Base-by-base conservation (phyloP, 257 asterid species). In the Nicotiana sylvestris region DNA sequence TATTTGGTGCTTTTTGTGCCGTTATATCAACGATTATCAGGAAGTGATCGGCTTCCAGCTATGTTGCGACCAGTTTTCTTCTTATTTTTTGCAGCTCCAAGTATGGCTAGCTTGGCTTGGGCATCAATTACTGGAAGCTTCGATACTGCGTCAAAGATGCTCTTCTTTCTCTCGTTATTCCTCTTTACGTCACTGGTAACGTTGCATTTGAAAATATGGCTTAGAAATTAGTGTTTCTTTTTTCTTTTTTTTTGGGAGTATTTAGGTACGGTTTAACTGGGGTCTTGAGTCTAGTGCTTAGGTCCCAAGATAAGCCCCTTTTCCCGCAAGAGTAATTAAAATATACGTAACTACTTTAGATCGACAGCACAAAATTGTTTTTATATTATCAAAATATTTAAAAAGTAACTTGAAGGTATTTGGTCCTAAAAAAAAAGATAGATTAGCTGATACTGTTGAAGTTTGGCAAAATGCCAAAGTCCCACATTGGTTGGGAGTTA, bases 81-180 rank as follows among this genome's bases (percentile, higher is more conserved):
- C 85, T 82, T 91, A 10, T 91, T 91, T 83, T 87, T 87, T 25
- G 94, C 93, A 0, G 96, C 93, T 9, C 96, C 96, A 15, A 91
- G 97, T 88, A 87, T 86, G 72, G 96, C 96, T 0, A 91, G 93
- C 82, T 77, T 91, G 87, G 92, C 96, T 32, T 93, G 96, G 97
- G 90, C 90, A 77, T 87, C 97, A 9, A 89, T 93, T 25, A 53
- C 88, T 3, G 92, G 93, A 66, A 88, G 86, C 76, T 93, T 93
- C 66, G 97, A 91, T 74, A 86, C 84, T 6, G 85, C 83, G 1
- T 77, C 93, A 2, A 93, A 90, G 90, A 93, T 93, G 97, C 90
- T 93, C 1, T 93, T 90, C 43, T 93, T 84, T 84, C 93, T 93
- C 74, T 89, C 97, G 5, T 91, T 93, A 1, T 93, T 93, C 57